Evolutionary conservation across 2,329 filamentous ascomycete species (phyloP).

Genomic region (Lachnellula occidentalis): DNA sequence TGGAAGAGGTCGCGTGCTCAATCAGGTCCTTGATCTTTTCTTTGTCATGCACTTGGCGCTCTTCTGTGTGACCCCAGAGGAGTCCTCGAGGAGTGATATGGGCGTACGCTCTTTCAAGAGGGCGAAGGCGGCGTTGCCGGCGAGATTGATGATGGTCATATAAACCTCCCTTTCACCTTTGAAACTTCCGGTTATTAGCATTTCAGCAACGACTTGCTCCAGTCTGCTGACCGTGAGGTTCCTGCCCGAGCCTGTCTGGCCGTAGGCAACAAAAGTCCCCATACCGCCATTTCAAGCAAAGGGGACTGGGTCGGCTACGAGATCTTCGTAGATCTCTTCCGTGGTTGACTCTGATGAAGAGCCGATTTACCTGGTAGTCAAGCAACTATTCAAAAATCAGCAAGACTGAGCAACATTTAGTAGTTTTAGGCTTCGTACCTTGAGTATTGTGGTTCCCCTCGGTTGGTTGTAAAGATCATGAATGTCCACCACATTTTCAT

Average conservation of each 20-base stretch:
- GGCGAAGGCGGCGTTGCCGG: conserved; percentile 65
- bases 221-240: conserved; percentile 40
- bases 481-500: conserved; percentile 2
- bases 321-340: conserved; percentile 14
- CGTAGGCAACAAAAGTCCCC: conserved; percentile 44
- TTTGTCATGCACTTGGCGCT: conserved; percentile 32
- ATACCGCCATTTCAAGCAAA: conserved; percentile 38
- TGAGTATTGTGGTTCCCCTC: conserved; percentile 1
- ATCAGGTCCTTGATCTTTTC: conserved; percentile 75
- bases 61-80: conserved; percentile 39
- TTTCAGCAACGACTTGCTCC: conserved; percentile 36
- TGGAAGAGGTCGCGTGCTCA: conserved; percentile 56
- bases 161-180: conserved; percentile 85
- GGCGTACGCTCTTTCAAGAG: conserved; percentile 38
- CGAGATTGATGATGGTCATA: conserved; percentile 86
- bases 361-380: conserved; percentile 9
- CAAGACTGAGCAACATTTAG: not conserved
- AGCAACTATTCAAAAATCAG: not conserved
- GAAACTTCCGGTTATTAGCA: conserved; percentile 72
- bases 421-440: not conserved
- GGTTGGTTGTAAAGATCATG: not conserved
- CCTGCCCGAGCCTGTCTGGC: conserved; percentile 46
- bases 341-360: conserved; percentile 11
- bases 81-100: conserved; percentile 42
- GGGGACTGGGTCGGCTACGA: conserved; percentile 6